phyloP scores from a whole-genome alignment of 2,329 filamentous ascomycete species.

The Aspergillus phoenicis region DNA sequence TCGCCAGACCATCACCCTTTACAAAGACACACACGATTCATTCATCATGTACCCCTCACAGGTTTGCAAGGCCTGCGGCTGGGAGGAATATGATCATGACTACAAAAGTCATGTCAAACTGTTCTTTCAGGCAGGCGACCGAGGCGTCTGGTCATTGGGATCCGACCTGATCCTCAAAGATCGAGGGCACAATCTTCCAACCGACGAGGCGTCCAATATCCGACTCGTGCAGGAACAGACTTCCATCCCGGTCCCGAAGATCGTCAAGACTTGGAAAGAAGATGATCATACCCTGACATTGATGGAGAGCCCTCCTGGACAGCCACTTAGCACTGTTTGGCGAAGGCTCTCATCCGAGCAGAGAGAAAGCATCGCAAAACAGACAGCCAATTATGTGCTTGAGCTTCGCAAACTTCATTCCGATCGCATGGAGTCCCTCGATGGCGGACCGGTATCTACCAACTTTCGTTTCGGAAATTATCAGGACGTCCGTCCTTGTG shows the following conservation, averaged over 20 bases:
- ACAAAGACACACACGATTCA: too few species aligned
- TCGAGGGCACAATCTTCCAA: constrained; percentile 14
- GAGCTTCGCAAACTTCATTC: constrained; percentile 20
- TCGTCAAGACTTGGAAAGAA: constrained; percentile 25
- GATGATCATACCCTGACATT: constrained; percentile 15
- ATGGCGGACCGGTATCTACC: constrained; percentile 14
- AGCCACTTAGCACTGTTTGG: constrained; percentile 22
- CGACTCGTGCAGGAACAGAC: constrained; percentile 24
- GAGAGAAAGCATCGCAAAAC: constrained; percentile 26
- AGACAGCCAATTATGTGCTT: constrained; percentile 25
- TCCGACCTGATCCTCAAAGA: constrained; percentile 36
- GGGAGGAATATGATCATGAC: not conserved
- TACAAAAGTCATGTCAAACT: constrained; percentile 16
- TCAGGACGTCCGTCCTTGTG: too few species aligned
- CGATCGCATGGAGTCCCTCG: constrained; percentile 18
- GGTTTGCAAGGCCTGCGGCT: constrained; percentile 11
- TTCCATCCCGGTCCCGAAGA: constrained; percentile 23
- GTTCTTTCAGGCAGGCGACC: constrained; percentile 27
- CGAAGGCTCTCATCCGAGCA: constrained; percentile 18
- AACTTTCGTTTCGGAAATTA: constrained; percentile 12
- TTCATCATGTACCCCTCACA: too few species aligned
- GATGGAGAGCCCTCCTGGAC: constrained; percentile 20
- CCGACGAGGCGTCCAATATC: constrained; percentile 21
- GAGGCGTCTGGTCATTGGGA: constrained; percentile 34
- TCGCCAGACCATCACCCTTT: too few species aligned